phyloP scores from a whole-genome alignment of 306 rosid genomes.

The Canavalia gladiata region DNA sequence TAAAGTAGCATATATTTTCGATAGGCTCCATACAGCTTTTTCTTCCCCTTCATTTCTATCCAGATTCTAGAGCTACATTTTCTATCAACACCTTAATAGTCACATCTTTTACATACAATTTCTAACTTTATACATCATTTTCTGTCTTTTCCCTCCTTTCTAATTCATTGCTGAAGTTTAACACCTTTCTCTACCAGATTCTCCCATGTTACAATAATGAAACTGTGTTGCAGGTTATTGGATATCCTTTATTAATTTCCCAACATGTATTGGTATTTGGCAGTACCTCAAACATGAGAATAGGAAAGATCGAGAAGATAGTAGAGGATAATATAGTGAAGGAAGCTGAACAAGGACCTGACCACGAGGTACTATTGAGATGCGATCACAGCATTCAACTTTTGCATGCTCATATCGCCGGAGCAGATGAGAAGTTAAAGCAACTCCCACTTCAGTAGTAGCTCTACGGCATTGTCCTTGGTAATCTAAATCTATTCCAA shows the following conservation, averaged over 20 bases:
- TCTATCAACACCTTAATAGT: slow-evolving; percentile 3
- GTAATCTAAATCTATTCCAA: slow-evolving; percentile 82
- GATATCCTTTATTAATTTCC: background rate
- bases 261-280: background rate
- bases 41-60: slow-evolving; percentile 28
- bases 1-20: slow-evolving; percentile 24
- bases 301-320: slow-evolving; percentile 31
- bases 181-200: slow-evolving; percentile 33
- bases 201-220: slow-evolving; percentile 32
- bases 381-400: slow-evolving; percentile 89
- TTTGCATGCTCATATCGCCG: slow-evolving; percentile 81
- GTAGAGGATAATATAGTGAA: slow-evolving; percentile 39
- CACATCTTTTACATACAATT: slow-evolving; percentile 27
- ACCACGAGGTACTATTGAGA: slow-evolving; percentile 95
- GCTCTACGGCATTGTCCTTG: slow-evolving; percentile 98
- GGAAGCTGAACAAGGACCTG: slow-evolving; percentile 81
- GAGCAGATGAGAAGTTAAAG: slow-evolving; percentile 92
- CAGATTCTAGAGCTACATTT: slow-evolving; percentile 33
- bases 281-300: slow-evolving; percentile 35
- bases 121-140: slow-evolving; percentile 9
- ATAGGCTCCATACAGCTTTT: slow-evolving; percentile 20
- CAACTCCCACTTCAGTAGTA: slow-evolving; percentile 92
- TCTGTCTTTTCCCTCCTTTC: slow-evolving; percentile 28
- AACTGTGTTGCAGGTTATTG: slow-evolving; percentile 3
- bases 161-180: slow-evolving; percentile 20